Evolutionary conservation across 164 flowering plant genomes (phyloP).

Genomic region (Chloranthus sessilifolius): DNA sequence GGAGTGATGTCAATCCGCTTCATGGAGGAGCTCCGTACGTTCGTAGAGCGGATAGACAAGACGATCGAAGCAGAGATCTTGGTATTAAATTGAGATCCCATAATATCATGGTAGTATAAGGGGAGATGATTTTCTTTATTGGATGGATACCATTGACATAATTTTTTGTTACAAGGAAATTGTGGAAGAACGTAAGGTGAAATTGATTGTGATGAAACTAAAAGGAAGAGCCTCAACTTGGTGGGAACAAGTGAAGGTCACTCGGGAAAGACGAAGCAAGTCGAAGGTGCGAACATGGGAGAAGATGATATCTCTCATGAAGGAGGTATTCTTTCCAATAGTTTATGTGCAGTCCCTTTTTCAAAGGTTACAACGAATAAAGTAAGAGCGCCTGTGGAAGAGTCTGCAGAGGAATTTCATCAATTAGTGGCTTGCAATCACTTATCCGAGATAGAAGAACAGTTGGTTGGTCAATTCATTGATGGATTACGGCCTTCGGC

Average conservation of each 20-base stretch:
- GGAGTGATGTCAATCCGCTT: too few relatives aligned
- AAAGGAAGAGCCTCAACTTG: not conserved
- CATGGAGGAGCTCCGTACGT: too few relatives aligned
- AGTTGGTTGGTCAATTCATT: not conserved
- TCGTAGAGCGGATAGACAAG: too few relatives aligned
- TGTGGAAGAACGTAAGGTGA: not conserved
- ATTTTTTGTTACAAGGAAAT: conserved; percentile 2
- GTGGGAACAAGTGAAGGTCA: conserved; percentile 6
- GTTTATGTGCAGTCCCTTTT: not conserved
- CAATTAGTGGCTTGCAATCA: not conserved
- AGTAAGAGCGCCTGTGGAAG: not conserved
- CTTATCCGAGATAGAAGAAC: not conserved
- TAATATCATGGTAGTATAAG: not conserved
- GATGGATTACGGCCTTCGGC: not conserved
- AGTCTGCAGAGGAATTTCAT: not conserved
- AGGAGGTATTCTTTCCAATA: not conserved
- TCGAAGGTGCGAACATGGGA: not conserved
- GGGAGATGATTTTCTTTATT: not conserved
- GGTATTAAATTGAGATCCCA: conserved; percentile 1
- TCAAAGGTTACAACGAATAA: not conserved
- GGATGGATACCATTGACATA: not conserved
- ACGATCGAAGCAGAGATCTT: too few relatives aligned
- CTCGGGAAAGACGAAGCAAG: not conserved
- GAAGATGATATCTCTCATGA: conserved; percentile 1
- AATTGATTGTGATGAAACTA: not conserved